These are phyloP conservation scores for Gypsophila paniculata DNA, from an alignment of 179 eudicot species.

Conservation along the genomic window DNA sequence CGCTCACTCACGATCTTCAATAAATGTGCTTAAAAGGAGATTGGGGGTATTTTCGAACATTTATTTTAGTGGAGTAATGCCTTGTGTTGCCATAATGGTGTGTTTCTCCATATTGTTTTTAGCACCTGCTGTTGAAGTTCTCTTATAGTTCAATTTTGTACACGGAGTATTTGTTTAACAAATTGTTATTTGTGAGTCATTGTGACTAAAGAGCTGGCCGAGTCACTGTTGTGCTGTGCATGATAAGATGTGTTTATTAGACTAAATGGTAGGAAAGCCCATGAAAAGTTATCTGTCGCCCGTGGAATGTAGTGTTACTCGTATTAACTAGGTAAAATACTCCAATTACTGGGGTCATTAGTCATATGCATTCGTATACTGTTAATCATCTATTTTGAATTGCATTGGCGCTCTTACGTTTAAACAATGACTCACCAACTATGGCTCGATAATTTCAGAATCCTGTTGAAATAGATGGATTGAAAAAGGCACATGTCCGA, in stretches of 20 bases:
- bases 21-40: too few species aligned
- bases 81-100: too few species aligned
- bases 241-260: background rate
- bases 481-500: conserved; percentile 81
- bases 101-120: too few species aligned
- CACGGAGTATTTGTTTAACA: background rate
- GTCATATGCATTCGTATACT: background rate
- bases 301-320: background rate
- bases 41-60: too few species aligned
- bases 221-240: background rate
- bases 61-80: too few species aligned
- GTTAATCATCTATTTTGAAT: too few species aligned
- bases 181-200: background rate
- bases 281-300: background rate
- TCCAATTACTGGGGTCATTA: background rate
- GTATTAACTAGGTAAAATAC: background rate
- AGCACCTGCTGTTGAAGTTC: too few species aligned
- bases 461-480: conserved; percentile 83
- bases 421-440: background rate
- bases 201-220: background rate
- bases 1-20: background rate
- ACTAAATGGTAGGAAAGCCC: background rate
- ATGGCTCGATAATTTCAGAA: conserved; percentile 46
- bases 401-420: background rate
- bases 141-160: background rate